Percentiles rank a stretch among this genome's conserved stretches.
Evolutionary conservation across 78 protist species (phyloP).

Genomic region (Corallochytrium limacisporum): DNA sequence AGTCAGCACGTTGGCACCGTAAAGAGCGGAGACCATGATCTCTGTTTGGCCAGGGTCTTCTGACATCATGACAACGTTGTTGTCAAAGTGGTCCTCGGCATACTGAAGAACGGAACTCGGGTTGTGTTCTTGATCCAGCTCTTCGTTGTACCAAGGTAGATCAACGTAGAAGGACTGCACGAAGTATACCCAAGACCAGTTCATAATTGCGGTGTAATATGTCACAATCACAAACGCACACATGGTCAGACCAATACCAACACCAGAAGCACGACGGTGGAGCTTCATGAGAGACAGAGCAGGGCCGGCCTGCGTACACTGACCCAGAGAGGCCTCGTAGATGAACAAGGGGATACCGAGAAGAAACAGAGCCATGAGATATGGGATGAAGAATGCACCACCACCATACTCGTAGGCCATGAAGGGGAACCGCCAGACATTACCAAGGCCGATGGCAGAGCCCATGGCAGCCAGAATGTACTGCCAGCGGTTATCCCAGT

Average conservation of each 20-base stretch:
- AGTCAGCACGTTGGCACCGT: no score
- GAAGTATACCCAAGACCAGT: neutral
- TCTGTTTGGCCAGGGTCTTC: neutral
- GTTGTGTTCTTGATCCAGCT: no score
- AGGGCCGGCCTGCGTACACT: no score
- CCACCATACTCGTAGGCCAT: slow-evolving; percentile 29
- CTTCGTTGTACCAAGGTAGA: neutral
- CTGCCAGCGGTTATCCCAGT: neutral
- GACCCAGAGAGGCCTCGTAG: slow-evolving; percentile 19
- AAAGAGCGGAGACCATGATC: neutral
- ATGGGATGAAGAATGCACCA: slow-evolving; percentile 18
- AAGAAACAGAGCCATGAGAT: slow-evolving; percentile 1
- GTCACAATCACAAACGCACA: neutral
- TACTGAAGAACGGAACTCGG: no score
- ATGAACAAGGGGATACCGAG: slow-evolving; percentile 2
- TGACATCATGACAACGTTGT: neutral
- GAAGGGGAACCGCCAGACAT: slow-evolving; percentile 38
- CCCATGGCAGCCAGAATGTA: slow-evolving; percentile 21
- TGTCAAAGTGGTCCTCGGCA: neutral
- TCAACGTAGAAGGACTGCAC: neutral
- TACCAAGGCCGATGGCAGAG: slow-evolving; percentile 37
- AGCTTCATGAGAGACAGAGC: neutral
- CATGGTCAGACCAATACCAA: neutral
- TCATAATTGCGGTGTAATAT: neutral
- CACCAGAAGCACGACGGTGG: neutral